Evolutionary conservation across 768 basidiomycete species (phyloP), one percentile per base, ranked within the genome.

Genomic region (Trametes gibbosa): DNA sequence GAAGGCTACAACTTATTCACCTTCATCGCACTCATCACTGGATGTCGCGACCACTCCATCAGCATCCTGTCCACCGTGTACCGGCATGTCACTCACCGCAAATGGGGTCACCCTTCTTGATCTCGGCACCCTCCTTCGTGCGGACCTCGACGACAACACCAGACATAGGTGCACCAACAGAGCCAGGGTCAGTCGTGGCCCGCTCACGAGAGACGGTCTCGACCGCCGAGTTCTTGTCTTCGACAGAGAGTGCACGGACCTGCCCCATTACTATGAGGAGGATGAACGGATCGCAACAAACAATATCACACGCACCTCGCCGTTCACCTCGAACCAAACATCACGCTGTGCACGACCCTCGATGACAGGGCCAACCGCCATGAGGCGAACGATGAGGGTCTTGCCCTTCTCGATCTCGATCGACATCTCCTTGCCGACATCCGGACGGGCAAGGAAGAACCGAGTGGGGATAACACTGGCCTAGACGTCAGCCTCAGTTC

Each of bases 281-380:
- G n/a, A n/a, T n/a, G n/a, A n/a, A 21, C 24, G 34, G n/a, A 5
- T 8, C 24, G 6, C 27, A 37, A 37, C 2, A 24, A 8, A 8
- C 12, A 12, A 17, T 2, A 2, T 4, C 7, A 50, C 50, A 58
- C 76, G 69, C 69, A 90, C 91, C 81, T 96, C 93, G 75, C 95
- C 95, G 67, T 96, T 96, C 59, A 96, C 90, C 79, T 98, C 96
- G 71, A 98, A 96, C 91, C 96, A 97, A 59, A 96, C 93, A 72
- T 98, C 95, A 67, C 96, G 87, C 68, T 92, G 90, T 23, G 95
- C 93, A 66, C 85, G 89, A 37, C 90, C 90, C 72, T 94, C 87
- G 52, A 96, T 89, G 53, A 98, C 90, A 58, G 94, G 91, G 19
- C 96, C 95, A 49, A 95, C 83, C 27, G 97, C 97, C 84, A 99